phyloP scores from a whole-genome alignment of 176 grass and related monocot species.

The Dactylis glomerata region DNA sequence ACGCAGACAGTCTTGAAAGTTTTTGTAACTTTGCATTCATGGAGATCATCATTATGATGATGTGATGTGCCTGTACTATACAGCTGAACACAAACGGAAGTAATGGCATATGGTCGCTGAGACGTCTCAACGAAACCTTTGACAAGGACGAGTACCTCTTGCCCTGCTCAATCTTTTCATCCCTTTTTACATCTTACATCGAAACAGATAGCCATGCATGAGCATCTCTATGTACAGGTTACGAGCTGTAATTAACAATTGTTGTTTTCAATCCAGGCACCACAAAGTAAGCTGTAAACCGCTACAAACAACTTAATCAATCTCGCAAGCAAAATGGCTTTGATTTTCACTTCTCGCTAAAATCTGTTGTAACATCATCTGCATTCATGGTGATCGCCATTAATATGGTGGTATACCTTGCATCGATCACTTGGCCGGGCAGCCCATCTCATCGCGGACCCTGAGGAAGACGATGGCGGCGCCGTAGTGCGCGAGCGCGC shows the following conservation, averaged over 20 bases:
- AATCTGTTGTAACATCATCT: background rate
- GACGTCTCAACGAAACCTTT: background rate
- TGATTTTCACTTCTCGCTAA: background rate
- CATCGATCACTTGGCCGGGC: slow-evolving; percentile 5
- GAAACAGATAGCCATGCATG: background rate
- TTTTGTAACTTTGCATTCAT: background rate
- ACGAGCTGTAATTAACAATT: background rate
- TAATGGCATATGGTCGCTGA: background rate
- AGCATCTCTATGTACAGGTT: slow-evolving; percentile 7
- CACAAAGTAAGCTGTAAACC: background rate
- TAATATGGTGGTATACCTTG: background rate
- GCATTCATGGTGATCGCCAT: background rate
- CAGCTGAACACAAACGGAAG: background rate
- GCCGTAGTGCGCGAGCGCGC: slow-evolving; percentile 81
- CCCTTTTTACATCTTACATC: background rate
- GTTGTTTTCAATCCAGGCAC: background rate
- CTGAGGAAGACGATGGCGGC: slow-evolving; percentile 72
- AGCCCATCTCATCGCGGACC: slow-evolving; percentile 53
- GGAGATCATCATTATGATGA: background rate
- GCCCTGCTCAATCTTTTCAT: background rate
- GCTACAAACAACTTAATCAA: background rate
- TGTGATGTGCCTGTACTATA: background rate
- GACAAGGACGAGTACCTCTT: background rate
- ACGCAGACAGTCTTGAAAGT: too few species aligned
- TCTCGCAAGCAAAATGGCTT: background rate